A percentile compares a stretch with the other conserved stretches of the same genome.
Evolutionary conservation across 2,329 filamentous ascomycete species (phyloP).

Genomic region (Exophiala sp.): DNA sequence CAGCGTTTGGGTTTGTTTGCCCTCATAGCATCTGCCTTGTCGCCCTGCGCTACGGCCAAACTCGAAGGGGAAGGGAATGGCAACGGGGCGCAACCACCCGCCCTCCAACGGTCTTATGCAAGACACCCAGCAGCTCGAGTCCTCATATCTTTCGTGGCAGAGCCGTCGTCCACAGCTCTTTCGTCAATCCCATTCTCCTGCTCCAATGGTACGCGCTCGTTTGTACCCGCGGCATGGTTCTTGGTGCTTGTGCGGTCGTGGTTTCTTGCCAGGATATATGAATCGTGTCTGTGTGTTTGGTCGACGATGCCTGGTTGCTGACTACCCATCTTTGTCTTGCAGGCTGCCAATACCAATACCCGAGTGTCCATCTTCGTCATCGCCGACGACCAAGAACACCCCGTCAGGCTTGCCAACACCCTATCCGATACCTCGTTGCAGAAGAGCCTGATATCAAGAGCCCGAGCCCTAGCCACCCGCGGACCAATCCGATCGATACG

Average conservation of each 20-base stretch:
- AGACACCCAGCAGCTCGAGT: conserved; percentile 11
- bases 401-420: conserved; percentile 16
- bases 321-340: too few relatives aligned
- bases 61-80: conserved; percentile 17
- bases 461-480: conserved; percentile 16
- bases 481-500: conserved; percentile 6
- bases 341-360: conserved; percentile 14
- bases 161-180: conserved; percentile 21
- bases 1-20: conserved; percentile 3
- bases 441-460: conserved; percentile 19
- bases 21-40: neutral
- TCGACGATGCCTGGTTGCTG: too few relatives aligned
- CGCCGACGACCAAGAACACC: conserved; percentile 21
- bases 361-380: conserved; percentile 18
- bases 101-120: conserved; percentile 9
- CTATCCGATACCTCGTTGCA: conserved; percentile 8
- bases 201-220: conserved; percentile 16
- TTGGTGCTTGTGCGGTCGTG: too few relatives aligned
- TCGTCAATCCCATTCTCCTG: conserved; percentile 10
- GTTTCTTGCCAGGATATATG: too few relatives aligned
- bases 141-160: conserved; percentile 25
- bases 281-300: too few relatives aligned
- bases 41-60: too few relatives aligned
- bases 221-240: neutral
- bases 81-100: conserved; percentile 13